These are phyloP conservation scores for Dunaliella sp. DNA, from an alignment of 139 green algal species.

Conservation along the genomic window DNA sequence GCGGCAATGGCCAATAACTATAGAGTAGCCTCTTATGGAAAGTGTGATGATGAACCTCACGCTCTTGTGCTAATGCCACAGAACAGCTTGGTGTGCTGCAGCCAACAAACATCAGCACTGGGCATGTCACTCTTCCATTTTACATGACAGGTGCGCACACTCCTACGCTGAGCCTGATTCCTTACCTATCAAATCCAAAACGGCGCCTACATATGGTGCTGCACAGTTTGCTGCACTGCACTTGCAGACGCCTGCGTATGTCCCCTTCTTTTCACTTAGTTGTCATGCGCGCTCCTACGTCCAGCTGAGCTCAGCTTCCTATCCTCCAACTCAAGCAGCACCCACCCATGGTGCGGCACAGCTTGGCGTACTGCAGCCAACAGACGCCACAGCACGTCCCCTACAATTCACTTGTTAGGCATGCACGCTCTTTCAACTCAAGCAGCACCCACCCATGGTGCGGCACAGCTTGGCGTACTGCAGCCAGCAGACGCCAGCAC, in stretches of 20 bases:
- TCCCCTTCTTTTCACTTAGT: no score
- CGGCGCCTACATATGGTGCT: constrained; percentile 44
- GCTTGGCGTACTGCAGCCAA: constrained; percentile 81
- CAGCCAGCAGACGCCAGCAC: constrained; percentile 77
- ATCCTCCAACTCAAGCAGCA: no score
- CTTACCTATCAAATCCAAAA: no score
- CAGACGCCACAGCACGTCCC: constrained; percentile 51
- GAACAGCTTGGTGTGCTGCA: constrained; percentile 83
- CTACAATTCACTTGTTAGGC: no score
- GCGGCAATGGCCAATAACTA: neutral
- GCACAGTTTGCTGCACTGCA: constrained; percentile 84
- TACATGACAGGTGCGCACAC: no score
- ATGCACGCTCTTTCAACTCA: no score
- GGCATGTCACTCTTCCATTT: constrained; percentile 43
- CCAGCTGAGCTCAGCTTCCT: no score
- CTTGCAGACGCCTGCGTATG: constrained; percentile 70
- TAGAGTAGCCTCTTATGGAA: no score
- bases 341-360: constrained; percentile 68
- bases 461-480: constrained; percentile 83
- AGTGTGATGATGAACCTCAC: no score
- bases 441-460: constrained; percentile 34
- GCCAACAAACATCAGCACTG: constrained; percentile 72
- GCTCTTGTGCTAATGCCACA: no score
- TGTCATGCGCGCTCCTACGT: no score
- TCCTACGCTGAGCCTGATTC: no score